Percentiles rank a stretch among this genome's conserved stretches.
Evolutionary conservation across 345 rosid species (phyloP).

Genomic region (Aurinia saxatilis): DNA sequence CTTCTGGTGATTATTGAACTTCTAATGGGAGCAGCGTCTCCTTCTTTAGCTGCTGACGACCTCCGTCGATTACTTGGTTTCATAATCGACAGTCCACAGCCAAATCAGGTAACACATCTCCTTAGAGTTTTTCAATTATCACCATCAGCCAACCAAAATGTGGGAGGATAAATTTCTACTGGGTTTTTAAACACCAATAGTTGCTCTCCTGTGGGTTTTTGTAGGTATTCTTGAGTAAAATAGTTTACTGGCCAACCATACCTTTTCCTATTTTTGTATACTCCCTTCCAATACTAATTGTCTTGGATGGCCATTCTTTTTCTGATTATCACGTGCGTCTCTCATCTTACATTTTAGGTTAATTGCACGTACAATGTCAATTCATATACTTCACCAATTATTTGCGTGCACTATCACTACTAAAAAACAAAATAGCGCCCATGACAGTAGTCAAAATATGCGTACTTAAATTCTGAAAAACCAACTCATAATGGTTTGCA

Average conservation of each 20-base stretch:
- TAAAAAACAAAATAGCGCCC: neutral
- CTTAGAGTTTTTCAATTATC: neutral
- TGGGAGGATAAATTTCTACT: slow-evolving; percentile 21
- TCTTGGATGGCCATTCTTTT: neutral
- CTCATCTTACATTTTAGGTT: slow-evolving; percentile 5
- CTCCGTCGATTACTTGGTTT: slow-evolving; percentile 83
- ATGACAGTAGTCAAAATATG: slow-evolving; percentile 4
- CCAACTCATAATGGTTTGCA: slow-evolving; percentile 8
- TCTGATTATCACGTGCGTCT: neutral
- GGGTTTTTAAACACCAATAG: neutral
- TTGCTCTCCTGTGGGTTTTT: neutral
- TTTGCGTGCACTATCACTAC: neutral
- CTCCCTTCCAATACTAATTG: neutral
- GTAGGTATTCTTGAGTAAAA: no score
- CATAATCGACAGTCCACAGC: slow-evolving; percentile 94
- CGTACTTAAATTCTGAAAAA: neutral
- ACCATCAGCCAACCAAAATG: slow-evolving; percentile 48
- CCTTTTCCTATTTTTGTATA: neutral
- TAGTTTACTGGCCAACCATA: neutral
- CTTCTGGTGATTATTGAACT: slow-evolving; percentile 97
- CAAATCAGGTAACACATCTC: slow-evolving; percentile 66
- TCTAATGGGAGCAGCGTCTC: slow-evolving; percentile 79
- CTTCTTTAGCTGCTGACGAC: slow-evolving; percentile 74
- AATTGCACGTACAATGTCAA: neutral
- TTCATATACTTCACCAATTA: neutral